Evolutionary conservation across 129 eudicot genomes (phyloP).

Genomic region (Saussurea involucrata): DNA sequence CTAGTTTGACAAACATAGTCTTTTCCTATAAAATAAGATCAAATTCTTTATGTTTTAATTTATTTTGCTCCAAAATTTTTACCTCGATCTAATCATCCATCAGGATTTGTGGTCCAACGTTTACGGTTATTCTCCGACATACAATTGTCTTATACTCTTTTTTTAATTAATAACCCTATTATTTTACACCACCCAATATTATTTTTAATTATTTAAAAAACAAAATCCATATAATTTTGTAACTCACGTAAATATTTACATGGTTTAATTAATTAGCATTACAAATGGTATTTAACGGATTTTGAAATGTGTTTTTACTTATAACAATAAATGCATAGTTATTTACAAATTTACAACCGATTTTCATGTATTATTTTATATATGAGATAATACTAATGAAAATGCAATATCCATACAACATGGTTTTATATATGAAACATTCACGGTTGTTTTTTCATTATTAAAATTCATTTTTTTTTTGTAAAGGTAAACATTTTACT

Average conservation of each 20-base stretch:
- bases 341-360: too few relatives aligned
- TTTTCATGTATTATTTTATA: too few relatives aligned
- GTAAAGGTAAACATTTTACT: too few relatives aligned
- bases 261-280: neutral
- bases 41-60: neutral
- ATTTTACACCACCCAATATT: neutral
- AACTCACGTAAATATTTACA: neutral
- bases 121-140: constrained; percentile 21
- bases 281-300: neutral
- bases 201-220: neutral
- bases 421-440: too few relatives aligned
- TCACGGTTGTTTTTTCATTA: too few relatives aligned
- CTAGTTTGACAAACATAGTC: too few relatives aligned
- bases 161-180: constrained; percentile 1
- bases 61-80: neutral
- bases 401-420: too few relatives aligned
- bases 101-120: constrained; percentile 16
- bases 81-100: constrained; percentile 6
- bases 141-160: constrained; percentile 26
- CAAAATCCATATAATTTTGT: neutral
- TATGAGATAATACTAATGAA: too few relatives aligned
- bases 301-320: too few relatives aligned
- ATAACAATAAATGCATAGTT: too few relatives aligned
- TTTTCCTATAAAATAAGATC: too few relatives aligned
- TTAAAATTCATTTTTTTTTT: too few relatives aligned